A percentile compares a stretch with the other conserved stretches of the same genome.
Conservation (phyloP, 192 early-diverging fungal species). For the Backusella tuberculispora region DNA sequence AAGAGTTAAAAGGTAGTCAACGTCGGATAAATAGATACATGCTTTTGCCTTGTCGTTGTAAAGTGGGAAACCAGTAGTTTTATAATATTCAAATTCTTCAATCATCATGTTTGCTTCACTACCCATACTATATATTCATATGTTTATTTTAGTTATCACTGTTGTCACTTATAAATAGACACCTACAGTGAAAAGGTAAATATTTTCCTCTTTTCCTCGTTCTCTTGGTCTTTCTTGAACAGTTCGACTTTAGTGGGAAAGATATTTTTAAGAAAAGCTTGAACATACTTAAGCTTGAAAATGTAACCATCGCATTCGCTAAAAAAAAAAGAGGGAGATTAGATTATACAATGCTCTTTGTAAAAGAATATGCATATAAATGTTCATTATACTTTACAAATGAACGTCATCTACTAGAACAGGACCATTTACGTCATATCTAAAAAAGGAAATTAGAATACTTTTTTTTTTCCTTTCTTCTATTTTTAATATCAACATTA, state of each 20-base stretch:
- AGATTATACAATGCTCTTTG: neutral
- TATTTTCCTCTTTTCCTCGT: neutral
- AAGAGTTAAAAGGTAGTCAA: neutral
- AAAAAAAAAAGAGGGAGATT: neutral
- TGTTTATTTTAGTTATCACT: too few species aligned
- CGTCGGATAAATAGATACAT: neutral
- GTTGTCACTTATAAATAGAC: too few species aligned
- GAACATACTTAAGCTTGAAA: neutral
- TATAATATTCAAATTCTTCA: neutral
- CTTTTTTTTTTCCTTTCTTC: neutral
- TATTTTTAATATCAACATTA: neutral
- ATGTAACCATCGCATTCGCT: neutral
- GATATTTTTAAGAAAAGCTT: neutral
- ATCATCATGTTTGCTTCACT: neutral
- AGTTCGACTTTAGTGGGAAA: neutral
- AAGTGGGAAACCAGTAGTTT: neutral
- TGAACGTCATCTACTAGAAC: neutral
- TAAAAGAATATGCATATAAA: neutral
- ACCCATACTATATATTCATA: neutral
- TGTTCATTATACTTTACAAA: neutral
- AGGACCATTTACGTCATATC: neutral
- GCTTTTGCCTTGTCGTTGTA: neutral
- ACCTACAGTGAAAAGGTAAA: neutral
- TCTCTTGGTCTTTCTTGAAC: neutral
- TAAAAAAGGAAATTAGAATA: neutral